phyloP scores from a whole-genome alignment of 2,329 filamentous ascomycete genomes.

The Ceratocystis colombiana region DNA sequence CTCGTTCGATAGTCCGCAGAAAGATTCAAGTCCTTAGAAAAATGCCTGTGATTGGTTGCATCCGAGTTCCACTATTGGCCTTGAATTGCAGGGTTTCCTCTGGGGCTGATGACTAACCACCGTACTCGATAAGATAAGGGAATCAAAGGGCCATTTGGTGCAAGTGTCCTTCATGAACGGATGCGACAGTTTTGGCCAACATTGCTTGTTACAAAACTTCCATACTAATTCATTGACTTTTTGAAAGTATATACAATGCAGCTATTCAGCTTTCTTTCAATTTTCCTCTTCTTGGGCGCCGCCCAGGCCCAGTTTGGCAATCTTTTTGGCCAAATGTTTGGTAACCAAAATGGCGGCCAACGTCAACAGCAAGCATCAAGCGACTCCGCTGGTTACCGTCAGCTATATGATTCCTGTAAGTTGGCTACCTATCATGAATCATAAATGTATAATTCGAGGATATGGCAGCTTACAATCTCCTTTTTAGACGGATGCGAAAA shows the following conservation, averaged over 20 bases:
- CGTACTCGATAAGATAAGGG: conserved; percentile 23
- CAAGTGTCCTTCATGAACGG: conserved; percentile 8
- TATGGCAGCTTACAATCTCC: background rate
- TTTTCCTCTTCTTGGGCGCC: conserved; percentile 19
- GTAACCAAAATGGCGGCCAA: conserved; percentile 40
- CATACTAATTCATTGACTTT: background rate
- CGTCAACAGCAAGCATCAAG: conserved; percentile 71
- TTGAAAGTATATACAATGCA: conserved; percentile 2
- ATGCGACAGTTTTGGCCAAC: conserved; percentile 10
- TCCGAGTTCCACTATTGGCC: conserved; percentile 7
- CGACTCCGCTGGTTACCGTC: conserved; percentile 70
- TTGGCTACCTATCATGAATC: conserved; percentile 13
- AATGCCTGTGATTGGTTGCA: conserved; percentile 20
- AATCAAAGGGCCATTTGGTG: conserved; percentile 6
- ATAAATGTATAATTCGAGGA: background rate
- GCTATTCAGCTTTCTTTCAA: conserved; percentile 15
- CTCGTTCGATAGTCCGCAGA: conserved; percentile 17
- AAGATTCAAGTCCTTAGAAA: conserved; percentile 21
- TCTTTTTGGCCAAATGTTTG: conserved; percentile 98
- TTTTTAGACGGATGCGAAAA: conserved; percentile 69
- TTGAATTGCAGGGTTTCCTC: conserved; percentile 2
- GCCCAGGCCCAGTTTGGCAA: conserved; percentile 66
- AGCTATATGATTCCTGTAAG: conserved; percentile 57
- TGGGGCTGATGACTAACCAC: conserved; percentile 17
- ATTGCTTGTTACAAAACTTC: background rate